Percentiles rank a stretch among this genome's conserved stretches.
These are phyloP conservation scores for Oenanthe javanica DNA, from an alignment of 140 eudicot genomes.

Conservation along the genomic window DNA sequence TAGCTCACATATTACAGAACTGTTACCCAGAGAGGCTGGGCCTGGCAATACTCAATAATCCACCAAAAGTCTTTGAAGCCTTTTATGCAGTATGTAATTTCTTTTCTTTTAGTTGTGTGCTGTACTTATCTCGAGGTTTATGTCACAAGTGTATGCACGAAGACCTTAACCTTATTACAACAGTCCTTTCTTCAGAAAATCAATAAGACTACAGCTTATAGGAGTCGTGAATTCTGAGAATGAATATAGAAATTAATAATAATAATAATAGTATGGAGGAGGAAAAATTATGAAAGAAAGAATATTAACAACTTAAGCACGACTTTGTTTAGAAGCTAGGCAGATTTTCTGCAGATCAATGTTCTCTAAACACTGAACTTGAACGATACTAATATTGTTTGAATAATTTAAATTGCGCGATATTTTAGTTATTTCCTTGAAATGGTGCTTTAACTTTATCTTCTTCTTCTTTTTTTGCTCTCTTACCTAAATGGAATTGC, in stretches of 20 bases:
- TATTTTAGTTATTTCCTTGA: not conserved
- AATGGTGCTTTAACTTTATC: not conserved
- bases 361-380: not conserved
- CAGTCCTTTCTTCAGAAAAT: not conserved
- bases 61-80: slow-evolving; percentile 23
- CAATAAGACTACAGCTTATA: not conserved
- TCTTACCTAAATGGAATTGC: not conserved
- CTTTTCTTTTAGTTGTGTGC: not conserved
- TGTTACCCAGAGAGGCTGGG: slow-evolving; percentile 29
- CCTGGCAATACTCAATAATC: slow-evolving; percentile 20
- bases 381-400: too few species aligned
- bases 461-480: too few species aligned
- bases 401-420: too few species aligned
- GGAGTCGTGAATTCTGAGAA: not conserved
- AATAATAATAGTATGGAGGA: too few species aligned
- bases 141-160: not conserved
- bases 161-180: not conserved
- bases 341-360: not conserved
- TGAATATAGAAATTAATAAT: not conserved
- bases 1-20: slow-evolving; percentile 17
- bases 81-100: slow-evolving; percentile 11
- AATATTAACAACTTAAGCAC: not conserved
- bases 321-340: not conserved
- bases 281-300: not conserved
- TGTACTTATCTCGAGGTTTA: not conserved